Percentiles rank a stretch among this genome's conserved stretches.
phyloP scores from a whole-genome alignment of 176 grass and related monocot genomes.

The Carex pumila region DNA sequence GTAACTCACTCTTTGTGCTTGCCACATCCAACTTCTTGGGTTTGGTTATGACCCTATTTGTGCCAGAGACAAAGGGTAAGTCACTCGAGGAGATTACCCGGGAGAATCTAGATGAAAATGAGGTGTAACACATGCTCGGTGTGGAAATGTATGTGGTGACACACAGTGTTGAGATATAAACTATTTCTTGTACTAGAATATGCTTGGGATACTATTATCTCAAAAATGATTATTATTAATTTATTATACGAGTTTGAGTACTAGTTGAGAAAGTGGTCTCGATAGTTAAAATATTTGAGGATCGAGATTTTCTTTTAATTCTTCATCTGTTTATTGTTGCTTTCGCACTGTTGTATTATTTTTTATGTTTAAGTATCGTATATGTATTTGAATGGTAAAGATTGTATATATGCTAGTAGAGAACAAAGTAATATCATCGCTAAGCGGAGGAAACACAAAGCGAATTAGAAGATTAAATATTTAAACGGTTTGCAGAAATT shows the following conservation, averaged over 20 bases:
- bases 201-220: neutral
- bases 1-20: constrained; percentile 44
- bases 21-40: constrained; percentile 33
- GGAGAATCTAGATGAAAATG: constrained; percentile 25
- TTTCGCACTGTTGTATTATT: neutral
- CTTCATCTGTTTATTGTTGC: neutral
- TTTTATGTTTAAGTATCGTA: neutral
- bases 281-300: too few species aligned
- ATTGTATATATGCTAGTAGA: neutral
- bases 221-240: too few species aligned
- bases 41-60: constrained; percentile 37
- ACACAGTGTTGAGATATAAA: neutral
- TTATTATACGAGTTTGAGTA: too few species aligned
- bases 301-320: too few species aligned
- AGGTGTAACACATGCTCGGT: neutral
- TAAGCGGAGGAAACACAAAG: neutral
- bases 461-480: neutral
- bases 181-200: neutral
- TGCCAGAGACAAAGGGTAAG: constrained; percentile 55
- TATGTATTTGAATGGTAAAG: neutral
- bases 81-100: constrained; percentile 52
- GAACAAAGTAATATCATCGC: neutral
- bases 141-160: too few species aligned
- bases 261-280: too few species aligned
- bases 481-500: neutral